Base-by-base conservation (phyloP, 2,329 filamentous ascomycete species). In the Aotearoamyces nothofagi region DNA sequence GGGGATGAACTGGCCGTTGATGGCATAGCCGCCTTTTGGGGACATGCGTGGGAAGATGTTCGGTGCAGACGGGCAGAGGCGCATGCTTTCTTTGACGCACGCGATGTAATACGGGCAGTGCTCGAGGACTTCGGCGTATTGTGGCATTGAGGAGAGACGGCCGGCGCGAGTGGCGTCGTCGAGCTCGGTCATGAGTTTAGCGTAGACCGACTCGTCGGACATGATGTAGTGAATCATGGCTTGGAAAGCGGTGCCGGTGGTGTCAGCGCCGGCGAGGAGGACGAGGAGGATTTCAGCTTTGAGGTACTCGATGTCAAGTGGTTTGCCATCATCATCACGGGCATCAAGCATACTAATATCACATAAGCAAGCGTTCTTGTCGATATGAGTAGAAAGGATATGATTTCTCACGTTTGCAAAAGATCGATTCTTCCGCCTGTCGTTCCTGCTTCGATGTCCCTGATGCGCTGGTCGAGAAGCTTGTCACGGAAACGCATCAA, bases 401-500 rank as follows among this genome's bases (percentile, higher is more conserved):
- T n/a, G n/a, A n/a, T 27, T 20, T 34, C 42, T 32, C 34, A 61
- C 42, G 59, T 66, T 39, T 72, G 66, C 4, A 73, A 50, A 0
- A 71, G 50, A 39, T 72, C 67, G 13, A 60, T 49, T 4, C 60
- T 54, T 1, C 53, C 54, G 5, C 47, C 41, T 0, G 54, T 50
- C 7, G 57, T 61, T 1, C 58, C 62, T 4, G 50, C 43, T 27
- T 59, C 51, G 12, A 68, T 53, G 29, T 66, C 61, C 15, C 53
- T 44, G 14, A 58, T 46, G 1, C 67, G 55, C 35, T 66, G 47
- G 13, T 48, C 41, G 32, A 71, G 57, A 2, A 71, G 52, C 15
- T 55, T 53, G 37, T 72, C 66, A 4, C 66, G 60, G 44, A 69
- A 70, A 6, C 61, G 53, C 63, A 71, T 70, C 31, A 70, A 41